Conservation (phyloP, 768 basidiomycete species). For the Amanita phalloides region DNA sequence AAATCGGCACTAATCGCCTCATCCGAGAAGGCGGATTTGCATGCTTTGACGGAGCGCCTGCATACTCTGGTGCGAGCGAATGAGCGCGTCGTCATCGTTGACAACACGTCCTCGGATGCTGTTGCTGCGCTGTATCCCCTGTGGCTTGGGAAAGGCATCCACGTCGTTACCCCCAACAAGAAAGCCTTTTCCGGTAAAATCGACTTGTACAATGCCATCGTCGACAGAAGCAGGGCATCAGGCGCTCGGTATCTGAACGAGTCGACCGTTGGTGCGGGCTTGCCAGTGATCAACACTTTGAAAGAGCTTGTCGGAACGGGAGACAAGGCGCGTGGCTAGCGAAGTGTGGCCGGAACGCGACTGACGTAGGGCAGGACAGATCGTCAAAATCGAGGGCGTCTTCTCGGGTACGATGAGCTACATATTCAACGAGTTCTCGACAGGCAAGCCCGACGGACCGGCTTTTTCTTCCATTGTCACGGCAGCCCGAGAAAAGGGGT, state of each 20-base stretch:
- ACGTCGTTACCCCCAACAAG: slow-evolving; percentile 95
- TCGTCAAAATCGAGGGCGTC: slow-evolving; percentile 92
- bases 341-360: background rate
- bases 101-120: slow-evolving; percentile 83
- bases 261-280: slow-evolving; percentile 90
- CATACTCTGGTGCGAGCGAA: slow-evolving; percentile 33
- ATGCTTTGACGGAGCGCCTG: slow-evolving; percentile 34
- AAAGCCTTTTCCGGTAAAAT: slow-evolving; percentile 81
- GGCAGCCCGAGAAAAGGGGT: slow-evolving; percentile 84
- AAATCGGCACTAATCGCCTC: slow-evolving; percentile 27
- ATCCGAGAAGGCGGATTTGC: slow-evolving; percentile 36
- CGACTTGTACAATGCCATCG: slow-evolving; percentile 57
- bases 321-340: slow-evolving; percentile 53
- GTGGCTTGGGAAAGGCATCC: slow-evolving; percentile 69
- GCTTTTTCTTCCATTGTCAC: slow-evolving; percentile 85
- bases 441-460: slow-evolving; percentile 54
- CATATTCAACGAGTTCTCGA: slow-evolving; percentile 95
- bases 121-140: slow-evolving; percentile 76
- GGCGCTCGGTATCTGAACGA: slow-evolving; percentile 75
- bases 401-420: slow-evolving; percentile 97
- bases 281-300: slow-evolving; percentile 86
- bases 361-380: slow-evolving; percentile 23
- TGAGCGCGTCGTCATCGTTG: slow-evolving; percentile 62
- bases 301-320: slow-evolving; percentile 90
- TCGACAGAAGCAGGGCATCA: slow-evolving; percentile 43